These are phyloP conservation scores for Escovopsis sp. DNA, from an alignment of 2,329 filamentous ascomycete genomes.

Conservation along the genomic window DNA sequence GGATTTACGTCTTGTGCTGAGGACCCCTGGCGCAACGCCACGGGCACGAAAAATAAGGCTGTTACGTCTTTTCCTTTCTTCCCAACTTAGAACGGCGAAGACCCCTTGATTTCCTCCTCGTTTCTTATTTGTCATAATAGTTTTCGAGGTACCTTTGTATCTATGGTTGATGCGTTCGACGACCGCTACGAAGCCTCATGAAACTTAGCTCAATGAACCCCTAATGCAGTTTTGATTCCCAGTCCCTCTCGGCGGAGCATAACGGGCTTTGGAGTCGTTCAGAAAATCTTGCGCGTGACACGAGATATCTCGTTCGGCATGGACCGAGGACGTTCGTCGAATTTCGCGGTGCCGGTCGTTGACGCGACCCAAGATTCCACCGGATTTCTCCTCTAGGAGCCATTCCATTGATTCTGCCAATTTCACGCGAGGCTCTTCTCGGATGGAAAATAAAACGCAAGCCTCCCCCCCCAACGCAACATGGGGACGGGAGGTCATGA, in stretches of 20 bases:
- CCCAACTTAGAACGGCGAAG: conserved; percentile 25
- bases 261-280: background rate
- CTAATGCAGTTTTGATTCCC: conserved; percentile 13
- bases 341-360: no score
- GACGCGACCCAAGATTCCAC: no score
- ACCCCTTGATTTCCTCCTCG: conserved; percentile 25
- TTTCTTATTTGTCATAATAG: conserved; percentile 24
- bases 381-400: no score
- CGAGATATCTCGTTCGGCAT: no score
- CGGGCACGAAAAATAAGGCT: conserved; percentile 18
- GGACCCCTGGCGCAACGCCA: conserved; percentile 15
- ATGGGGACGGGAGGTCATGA: no score
- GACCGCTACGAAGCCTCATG: conserved; percentile 22
- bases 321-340: no score
- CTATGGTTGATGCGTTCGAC: conserved; percentile 22
- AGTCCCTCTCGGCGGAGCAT: background rate
- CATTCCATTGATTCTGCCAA: no score
- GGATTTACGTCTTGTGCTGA: conserved; percentile 20
- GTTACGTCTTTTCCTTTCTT: conserved; percentile 22
- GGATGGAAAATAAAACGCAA: no score
- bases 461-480: no score
- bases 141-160: conserved; percentile 8
- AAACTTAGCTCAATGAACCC: conserved; percentile 26
- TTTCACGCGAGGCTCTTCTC: no score
- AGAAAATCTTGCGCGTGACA: no score